These are phyloP conservation scores for Neophaeococcomyces aloes DNA, from an alignment of 2,329 filamentous ascomycete genomes.

Conservation along the genomic window DNA sequence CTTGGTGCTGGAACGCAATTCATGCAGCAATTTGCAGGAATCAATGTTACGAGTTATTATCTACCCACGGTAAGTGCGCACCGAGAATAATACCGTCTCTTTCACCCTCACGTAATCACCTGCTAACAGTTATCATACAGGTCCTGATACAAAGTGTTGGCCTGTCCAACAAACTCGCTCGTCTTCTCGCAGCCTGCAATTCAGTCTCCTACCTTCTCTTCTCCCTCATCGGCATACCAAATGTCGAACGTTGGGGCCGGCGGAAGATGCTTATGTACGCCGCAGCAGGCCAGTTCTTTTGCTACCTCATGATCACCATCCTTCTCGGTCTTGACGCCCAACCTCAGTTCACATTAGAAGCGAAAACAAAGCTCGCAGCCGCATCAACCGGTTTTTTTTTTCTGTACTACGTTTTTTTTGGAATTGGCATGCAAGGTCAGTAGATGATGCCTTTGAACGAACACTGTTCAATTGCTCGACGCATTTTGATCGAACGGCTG, in stretches of 20 bases:
- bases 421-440: conserved; percentile 40
- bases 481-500: no score
- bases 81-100: no score
- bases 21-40: conserved; percentile 40
- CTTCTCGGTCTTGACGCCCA: conserved; percentile 36
- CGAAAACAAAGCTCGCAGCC: conserved; percentile 16
- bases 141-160: conserved; percentile 46
- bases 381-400: conserved; percentile 43
- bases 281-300: conserved; percentile 42
- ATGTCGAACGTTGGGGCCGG: conserved; percentile 44
- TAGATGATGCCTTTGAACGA: no score
- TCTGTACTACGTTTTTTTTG: conserved; percentile 46
- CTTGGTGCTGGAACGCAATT: conserved; percentile 46
- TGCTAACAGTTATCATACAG: no score
- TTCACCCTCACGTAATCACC: no score
- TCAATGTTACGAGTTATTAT: conserved; percentile 34
- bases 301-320: conserved; percentile 43
- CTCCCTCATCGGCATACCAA: conserved; percentile 36
- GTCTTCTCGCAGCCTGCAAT: conserved; percentile 48
- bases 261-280: conserved; percentile 51
- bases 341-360: conserved; percentile 24
- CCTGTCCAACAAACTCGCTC: conserved; percentile 40
- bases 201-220: conserved; percentile 41
- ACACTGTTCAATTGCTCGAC: no score
- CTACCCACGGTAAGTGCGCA: conserved; percentile 46